Conservation (phyloP, 1,284 basidiomycete species). For the Papiliotrema terrestris region DNA sequence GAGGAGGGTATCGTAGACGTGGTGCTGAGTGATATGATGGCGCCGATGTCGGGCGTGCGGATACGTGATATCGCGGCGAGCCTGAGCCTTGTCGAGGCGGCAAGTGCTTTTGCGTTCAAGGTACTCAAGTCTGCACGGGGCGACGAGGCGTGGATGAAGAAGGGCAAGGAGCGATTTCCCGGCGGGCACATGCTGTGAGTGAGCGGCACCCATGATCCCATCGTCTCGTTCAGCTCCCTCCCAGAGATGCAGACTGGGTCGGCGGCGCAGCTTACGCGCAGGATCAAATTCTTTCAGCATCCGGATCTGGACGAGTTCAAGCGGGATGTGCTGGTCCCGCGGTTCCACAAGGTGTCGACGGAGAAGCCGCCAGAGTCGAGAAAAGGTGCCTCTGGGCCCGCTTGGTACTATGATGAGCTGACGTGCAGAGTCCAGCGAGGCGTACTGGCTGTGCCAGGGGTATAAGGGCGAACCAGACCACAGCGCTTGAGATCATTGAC, state of each 20-base stretch:
- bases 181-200: constrained; percentile 47
- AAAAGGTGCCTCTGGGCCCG: constrained; percentile 21
- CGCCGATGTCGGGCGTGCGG: constrained; percentile 45
- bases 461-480: constrained; percentile 31
- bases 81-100: constrained; percentile 44
- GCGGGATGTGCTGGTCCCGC: constrained; percentile 33
- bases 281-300: constrained; percentile 47
- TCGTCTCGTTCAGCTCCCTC: neutral
- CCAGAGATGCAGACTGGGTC: too few relatives aligned
- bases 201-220: too few relatives aligned
- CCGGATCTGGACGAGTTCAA: constrained; percentile 44
- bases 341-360: constrained; percentile 37
- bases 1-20: constrained; percentile 37
- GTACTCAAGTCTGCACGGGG: constrained; percentile 18
- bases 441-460: constrained; percentile 48
- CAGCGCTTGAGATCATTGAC: too few relatives aligned
- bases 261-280: constrained; percentile 4
- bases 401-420: neutral
- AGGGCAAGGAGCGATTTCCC: constrained; percentile 18
- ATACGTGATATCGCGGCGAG: constrained; percentile 42
- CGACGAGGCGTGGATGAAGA: constrained; percentile 5
- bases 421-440: constrained; percentile 43
- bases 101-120: constrained; percentile 38
- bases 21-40: constrained; percentile 52
- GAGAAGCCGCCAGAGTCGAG: constrained; percentile 47